A percentile compares a stretch with the other conserved stretches of the same genome.
Evolutionary conservation across 805 yeast species (phyloP).

Genomic region (Yamadazyma sp.): DNA sequence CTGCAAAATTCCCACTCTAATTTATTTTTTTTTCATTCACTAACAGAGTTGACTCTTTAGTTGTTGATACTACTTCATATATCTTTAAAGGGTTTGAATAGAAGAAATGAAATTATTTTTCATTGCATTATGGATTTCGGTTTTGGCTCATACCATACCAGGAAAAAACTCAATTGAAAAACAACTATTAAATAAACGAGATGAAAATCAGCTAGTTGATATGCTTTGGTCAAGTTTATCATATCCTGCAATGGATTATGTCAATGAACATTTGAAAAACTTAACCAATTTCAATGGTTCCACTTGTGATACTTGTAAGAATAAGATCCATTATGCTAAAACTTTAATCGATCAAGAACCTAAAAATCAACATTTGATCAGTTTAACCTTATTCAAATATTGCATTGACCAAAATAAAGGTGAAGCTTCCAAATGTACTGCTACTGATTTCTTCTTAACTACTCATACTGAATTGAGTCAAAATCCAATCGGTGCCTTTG

Average conservation of each 20-base stretch:
- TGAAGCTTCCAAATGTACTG: constrained; percentile 29
- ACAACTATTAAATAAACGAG: constrained; percentile 13
- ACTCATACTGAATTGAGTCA: constrained; percentile 23
- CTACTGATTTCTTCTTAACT: constrained; percentile 35
- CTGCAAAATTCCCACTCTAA: no score
- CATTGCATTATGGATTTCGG: neutral
- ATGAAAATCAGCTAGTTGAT: constrained; percentile 22
- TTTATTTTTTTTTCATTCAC: no score
- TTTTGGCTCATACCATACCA: constrained; percentile 11
- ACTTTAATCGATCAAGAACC: constrained; percentile 25
- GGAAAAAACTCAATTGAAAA: constrained; percentile 11
- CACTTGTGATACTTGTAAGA: constrained; percentile 33
- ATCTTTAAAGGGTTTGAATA: no score
- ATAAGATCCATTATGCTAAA: constrained; percentile 30
- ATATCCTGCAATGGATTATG: constrained; percentile 25
- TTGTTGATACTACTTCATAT: no score
- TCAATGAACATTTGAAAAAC: constrained; percentile 23
- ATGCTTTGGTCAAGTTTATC: constrained; percentile 22
- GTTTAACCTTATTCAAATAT: constrained; percentile 33
- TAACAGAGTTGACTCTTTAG: no score
- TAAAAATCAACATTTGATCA: constrained; percentile 31
- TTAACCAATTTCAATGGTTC: constrained; percentile 31
- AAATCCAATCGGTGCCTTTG: constrained; percentile 14
- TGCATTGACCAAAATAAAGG: constrained; percentile 28
- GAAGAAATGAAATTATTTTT: neutral